A percentile compares a stretch with the other conserved stretches of the same genome.
These are phyloP conservation scores for Usnea hakonensis DNA, from an alignment of 495 filamentous ascomycete genomes.

Conservation along the genomic window DNA sequence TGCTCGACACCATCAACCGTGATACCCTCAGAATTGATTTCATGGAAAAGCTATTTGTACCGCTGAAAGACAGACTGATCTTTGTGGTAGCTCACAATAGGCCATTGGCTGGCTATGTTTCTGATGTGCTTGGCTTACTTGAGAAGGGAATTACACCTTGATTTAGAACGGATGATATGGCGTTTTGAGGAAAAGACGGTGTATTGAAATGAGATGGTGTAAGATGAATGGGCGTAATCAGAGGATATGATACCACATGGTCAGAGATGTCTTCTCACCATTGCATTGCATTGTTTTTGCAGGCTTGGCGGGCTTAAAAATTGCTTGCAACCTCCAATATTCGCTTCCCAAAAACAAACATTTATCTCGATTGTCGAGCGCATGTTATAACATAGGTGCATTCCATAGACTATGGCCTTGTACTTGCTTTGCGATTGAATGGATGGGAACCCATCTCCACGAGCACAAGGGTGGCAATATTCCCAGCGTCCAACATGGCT, in stretches of 20 bases:
- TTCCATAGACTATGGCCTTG: background rate
- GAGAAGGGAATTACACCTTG: slow-evolving; percentile 21
- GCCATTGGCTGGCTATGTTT: slow-evolving; percentile 38
- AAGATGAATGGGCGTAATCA: background rate
- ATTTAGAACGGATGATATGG: background rate
- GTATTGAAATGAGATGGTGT: background rate
- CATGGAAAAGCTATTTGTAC: slow-evolving; percentile 39
- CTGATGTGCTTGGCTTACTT: slow-evolving; percentile 37
- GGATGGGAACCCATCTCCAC: background rate
- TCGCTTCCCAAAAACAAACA: background rate
- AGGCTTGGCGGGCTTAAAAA: background rate
- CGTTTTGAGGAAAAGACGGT: background rate
- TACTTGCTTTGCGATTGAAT: background rate
- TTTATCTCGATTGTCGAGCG: background rate
- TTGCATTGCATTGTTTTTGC: background rate
- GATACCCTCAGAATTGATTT: slow-evolving; percentile 30
- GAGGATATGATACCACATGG: slow-evolving; percentile 3
- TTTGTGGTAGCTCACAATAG: slow-evolving; percentile 42
- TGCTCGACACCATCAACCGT: slow-evolving; percentile 10
- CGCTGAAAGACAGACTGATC: slow-evolving; percentile 36
- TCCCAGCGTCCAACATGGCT: slow-evolving; percentile 5
- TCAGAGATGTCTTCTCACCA: background rate
- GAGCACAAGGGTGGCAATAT: background rate
- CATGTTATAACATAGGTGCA: background rate
- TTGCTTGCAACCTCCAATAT: background rate